Base-by-base conservation (phyloP, 768 basidiomycete species). In the Leucocoprinus leucothites region DNA sequence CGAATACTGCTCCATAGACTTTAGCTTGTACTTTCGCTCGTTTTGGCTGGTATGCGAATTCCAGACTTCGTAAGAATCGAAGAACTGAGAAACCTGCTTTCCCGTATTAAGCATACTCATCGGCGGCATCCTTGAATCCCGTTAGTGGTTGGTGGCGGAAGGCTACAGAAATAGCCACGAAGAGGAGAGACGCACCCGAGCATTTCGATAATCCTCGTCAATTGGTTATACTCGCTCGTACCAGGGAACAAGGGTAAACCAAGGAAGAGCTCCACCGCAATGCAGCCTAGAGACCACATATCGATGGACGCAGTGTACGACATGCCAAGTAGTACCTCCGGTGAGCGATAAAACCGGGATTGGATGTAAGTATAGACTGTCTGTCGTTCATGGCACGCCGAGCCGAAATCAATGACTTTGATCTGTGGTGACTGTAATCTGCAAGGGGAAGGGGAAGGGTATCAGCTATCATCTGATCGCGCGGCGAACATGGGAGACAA, bases 331-430 rank as follows among this genome's bases (percentile, higher is more conserved):
- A 99, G 79, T 16, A 99, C 97, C 73, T 99, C 97, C 11, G 97
- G 97, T 1, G 93, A 96, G 42, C 97, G 90, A 69, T 99, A 99
- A 75, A 99, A 99, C 48, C 97, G 83, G 8, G 95, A 98, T 67
- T 99, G 97, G 68, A 99, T 98, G 73, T 99, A 99, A 3, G 97
- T 99, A 70, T 99, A 99, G 41, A 98, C 94, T n/a, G 96, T 99
- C 71, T 98, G 95, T 63, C 92, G 87, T 73, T 98, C 97, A 67
- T 98, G 95, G 68, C 97, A 99, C 16, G 97, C 94, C 3, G 95
- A 98, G 40, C 97, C 97, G 73, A 98, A 98, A 74, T 98, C 96
- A 67, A 99, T 98, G 50, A 99, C 91, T 73, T 98, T 98, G 77
- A 98, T 98, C 71, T 94, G 89, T 2, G 96, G 96, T 9, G 95